Base-by-base conservation (phyloP, 1,284 basidiomycete genomes). In the Malassezia equina region DNA sequence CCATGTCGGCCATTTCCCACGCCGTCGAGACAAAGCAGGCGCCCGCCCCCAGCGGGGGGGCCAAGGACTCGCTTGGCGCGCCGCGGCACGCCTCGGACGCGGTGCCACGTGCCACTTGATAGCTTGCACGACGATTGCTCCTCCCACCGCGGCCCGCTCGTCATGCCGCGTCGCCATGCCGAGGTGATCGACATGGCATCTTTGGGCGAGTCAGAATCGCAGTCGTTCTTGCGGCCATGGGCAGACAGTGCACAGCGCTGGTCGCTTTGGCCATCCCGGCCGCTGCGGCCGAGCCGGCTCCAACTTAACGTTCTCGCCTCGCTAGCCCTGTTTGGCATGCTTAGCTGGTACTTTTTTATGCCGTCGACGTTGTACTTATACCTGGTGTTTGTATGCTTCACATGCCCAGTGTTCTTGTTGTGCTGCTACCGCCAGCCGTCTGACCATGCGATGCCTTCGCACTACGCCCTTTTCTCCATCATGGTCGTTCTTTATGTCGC, bases 351-450 rank as follows among this genome's bases (percentile, higher is more conserved):
- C 45, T 61, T 61, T 40, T 36, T 17, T 39, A 40, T 61, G 11
- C 60, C 59, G 4, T 59, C 51, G 1, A 61, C 60, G 5, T 29
- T 61, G 4, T 53, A 50, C 19, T 5, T 59, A 12, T 61, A 61
- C 46, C 28, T 59, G 3, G 34, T 48, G 15, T n/a, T 33, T 7
- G 28, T 61, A n/a, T 45, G 28, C 9, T 45, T 55, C 31, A 46
- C 51, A 19, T 29, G 52, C 17, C 58, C 58, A 4, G 29, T 60
- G 17, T 39, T 42, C 7, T 36, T 60, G 13, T 19, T 39, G 17
- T 19, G 17, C n/a, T 15, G 19, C 36, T 21, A 2, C 9, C 19
- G 4, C 8, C n/a, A 21, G 23, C 46, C 33, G 11, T 24, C 19
- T 1, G 7, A 13, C 15, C 32, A 27, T 17, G 24, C 21, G 19